These are phyloP conservation scores for Collybia sordida DNA, from an alignment of 768 basidiomycete genomes.

Conservation along the genomic window DNA sequence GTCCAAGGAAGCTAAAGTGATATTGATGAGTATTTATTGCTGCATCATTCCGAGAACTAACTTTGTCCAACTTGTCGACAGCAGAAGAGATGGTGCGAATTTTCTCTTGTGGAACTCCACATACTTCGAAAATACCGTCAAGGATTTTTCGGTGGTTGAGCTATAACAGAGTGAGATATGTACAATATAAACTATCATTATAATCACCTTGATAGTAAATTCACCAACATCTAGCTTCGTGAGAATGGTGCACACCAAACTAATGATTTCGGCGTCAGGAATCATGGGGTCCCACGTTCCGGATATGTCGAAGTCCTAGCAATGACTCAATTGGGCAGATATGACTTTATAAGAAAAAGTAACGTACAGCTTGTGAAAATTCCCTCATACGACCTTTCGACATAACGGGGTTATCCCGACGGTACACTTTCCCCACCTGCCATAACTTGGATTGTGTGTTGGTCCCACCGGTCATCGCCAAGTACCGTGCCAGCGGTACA, in stretches of 20 bases:
- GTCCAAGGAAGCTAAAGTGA: constrained; percentile 71
- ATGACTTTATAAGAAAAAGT: neutral
- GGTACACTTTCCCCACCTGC: constrained; percentile 99
- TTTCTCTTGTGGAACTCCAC: constrained; percentile 89
- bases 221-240: constrained; percentile 88
- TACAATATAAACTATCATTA: neutral
- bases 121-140: constrained; percentile 95
- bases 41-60: constrained; percentile 22
- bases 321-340: neutral
- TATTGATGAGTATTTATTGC: neutral
- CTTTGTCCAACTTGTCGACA: constrained; percentile 98
- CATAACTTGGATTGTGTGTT: constrained; percentile 79
- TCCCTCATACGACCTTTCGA: constrained; percentile 98
- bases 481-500: constrained; percentile 91
- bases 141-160: constrained; percentile 96
- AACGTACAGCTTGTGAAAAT: constrained; percentile 89
- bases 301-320: constrained; percentile 92
- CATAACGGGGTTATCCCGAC: constrained; percentile 96
- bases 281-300: constrained; percentile 97
- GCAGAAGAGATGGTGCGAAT: constrained; percentile 92
- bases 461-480: constrained; percentile 93
- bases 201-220: constrained; percentile 82
- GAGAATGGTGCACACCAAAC: constrained; percentile 78
- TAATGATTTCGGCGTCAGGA: constrained; percentile 90
- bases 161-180: constrained; percentile 35